Percentiles rank a stretch among this genome's conserved stretches.
Evolutionary conservation across 2,329 filamentous ascomycete genomes (phyloP).

Genomic region (Aspergillaceae sp.): DNA sequence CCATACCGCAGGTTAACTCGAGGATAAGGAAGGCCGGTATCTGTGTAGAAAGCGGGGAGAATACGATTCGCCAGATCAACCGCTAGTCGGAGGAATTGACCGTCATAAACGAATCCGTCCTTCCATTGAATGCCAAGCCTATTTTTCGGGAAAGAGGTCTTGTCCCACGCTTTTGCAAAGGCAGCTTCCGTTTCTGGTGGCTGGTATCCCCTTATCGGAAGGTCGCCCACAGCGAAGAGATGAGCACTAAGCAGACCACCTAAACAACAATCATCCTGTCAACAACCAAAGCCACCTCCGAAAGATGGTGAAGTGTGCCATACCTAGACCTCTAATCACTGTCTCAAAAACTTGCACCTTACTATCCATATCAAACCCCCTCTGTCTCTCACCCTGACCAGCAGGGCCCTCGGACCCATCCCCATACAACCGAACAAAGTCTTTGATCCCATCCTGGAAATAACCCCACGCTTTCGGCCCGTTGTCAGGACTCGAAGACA

Average conservation of each 20-base stretch:
- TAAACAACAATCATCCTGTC: background rate
- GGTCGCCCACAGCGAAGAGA: conserved; percentile 79
- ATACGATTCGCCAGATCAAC: conserved; percentile 75
- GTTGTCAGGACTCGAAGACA: conserved; percentile 57
- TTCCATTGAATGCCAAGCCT: conserved; percentile 55
- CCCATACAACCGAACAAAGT: conserved; percentile 74
- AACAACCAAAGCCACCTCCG: background rate
- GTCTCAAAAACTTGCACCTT: conserved; percentile 99
- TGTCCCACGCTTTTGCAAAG: conserved; percentile 36
- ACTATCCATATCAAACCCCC: conserved; percentile 89
- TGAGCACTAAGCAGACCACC: conserved; percentile 89
- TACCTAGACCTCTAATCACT: conserved; percentile 69
- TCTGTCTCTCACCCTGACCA: conserved; percentile 62
- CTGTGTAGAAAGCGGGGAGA: conserved; percentile 83
- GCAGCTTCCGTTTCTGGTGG: conserved; percentile 37
- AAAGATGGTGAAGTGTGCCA: conserved; percentile 2
- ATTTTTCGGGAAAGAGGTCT: conserved; percentile 15
- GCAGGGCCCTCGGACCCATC: conserved; percentile 64
- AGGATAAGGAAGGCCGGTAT: conserved; percentile 87
- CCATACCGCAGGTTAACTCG: conserved; percentile 85
- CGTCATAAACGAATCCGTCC: conserved; percentile 73
- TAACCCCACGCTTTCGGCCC: conserved; percentile 56
- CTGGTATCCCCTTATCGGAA: conserved; percentile 74
- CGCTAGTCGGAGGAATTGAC: conserved; percentile 82
- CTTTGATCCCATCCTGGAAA: conserved; percentile 72